Evolutionary conservation across 257 asterid genomes (phyloP).

Genomic region (Solanum bukasovii): DNA sequence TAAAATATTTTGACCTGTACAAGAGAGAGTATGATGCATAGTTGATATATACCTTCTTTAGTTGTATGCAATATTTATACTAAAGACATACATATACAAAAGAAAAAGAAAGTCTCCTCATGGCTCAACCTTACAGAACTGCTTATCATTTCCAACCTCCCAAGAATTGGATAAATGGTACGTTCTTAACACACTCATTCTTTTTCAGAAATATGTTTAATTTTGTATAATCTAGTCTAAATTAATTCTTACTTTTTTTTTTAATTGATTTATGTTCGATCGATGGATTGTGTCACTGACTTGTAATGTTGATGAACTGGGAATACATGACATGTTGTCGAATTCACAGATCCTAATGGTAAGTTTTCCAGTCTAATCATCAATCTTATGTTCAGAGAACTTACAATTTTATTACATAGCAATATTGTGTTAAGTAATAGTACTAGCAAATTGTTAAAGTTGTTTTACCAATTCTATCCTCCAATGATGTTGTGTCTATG

Average conservation of each 20-base stretch:
- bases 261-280: background rate
- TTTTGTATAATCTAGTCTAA: background rate
- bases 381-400: background rate
- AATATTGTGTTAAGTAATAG: background rate
- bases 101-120: background rate
- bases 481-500: no score
- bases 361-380: background rate
- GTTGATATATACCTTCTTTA: background rate
- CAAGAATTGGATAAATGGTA: slow-evolving; percentile 31
- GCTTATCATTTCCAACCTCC: slow-evolving; percentile 29
- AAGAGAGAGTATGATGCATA: no score
- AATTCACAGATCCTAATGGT: slow-evolving; percentile 64
- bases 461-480: background rate
- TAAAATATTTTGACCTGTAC: background rate
- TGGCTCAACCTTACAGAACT: slow-evolving; percentile 15
- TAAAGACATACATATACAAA: background rate
- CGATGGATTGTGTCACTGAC: background rate
- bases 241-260: background rate
- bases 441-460: background rate
- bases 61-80: background rate
- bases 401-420: background rate
- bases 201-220: background rate
- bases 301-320: background rate
- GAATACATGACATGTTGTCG: background rate
- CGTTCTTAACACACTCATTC: background rate